Base-by-base conservation (phyloP, 139 green algal species). In the Coccomyxa sp. region DNA sequence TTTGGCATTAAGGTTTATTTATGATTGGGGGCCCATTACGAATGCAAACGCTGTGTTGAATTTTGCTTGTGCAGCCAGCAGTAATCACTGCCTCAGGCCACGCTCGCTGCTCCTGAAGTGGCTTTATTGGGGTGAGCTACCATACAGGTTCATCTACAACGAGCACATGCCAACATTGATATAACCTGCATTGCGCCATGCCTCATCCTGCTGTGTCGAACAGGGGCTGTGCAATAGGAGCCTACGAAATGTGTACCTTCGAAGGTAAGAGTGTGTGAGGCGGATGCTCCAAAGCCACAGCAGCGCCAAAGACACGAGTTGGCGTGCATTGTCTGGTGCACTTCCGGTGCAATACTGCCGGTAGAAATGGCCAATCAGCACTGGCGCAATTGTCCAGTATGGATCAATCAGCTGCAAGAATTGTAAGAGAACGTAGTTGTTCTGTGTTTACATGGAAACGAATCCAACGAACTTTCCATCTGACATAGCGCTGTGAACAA, bases 201-300 rank as follows among this genome's bases (percentile, higher is more conserved):
- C 38, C 7, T 51, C 7, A 11, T 7, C 38, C 3, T 51, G 38
- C 38, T 51, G 38, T 51, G 7, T 51, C 7, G 38, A 51, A 11
- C 38, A 51, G 38, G n/a, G 38, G 38, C 38, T 51, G 38, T 51
- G 38, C 38, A 51, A 51, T 51, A 51, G 38, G 3, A 51, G 38
- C 7, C 38, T 7, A 51, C 38, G 38, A 82, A 16, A 18, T 60
- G 25, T 30, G 27, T 28, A 85, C 82, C 91, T 89, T n/a, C 92
- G 80, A 57, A 96, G 90, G 83, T 96, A 96, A 1, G 86, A 91
- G 84, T 94, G 86, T 66, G 88, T 95, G 12, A 96, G 85, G 4
- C 92, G 82, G 1, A 86, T 31, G 23, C 82, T 82, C 92, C 92
- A 96, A 1, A 74, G 10, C 58, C 23, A 75, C 59, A 94, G 16